A percentile compares a stretch with the other conserved stretches of the same genome.
These are phyloP conservation scores for Clitocybe nebularis DNA, from an alignment of 1,284 basidiomycete species.

Conservation along the genomic window DNA sequence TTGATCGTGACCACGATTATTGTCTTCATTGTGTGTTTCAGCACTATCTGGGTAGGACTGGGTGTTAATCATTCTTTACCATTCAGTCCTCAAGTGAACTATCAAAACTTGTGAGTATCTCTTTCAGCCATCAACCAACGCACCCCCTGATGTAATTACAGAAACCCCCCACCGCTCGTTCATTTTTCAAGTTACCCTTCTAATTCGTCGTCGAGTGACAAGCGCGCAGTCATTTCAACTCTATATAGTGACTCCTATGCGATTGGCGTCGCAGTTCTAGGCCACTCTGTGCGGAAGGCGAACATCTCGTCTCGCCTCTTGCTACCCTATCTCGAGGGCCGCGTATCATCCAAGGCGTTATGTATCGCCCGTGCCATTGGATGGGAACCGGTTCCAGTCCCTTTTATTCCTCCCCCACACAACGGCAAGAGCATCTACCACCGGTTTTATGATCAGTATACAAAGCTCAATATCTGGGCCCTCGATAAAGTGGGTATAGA, in stretches of 20 bases:
- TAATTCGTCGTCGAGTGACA: slow-evolving; percentile 2
- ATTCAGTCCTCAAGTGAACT: slow-evolving; percentile 22
- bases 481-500: slow-evolving; percentile 32
- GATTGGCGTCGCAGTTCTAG: slow-evolving; percentile 38
- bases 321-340: slow-evolving; percentile 36
- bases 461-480: slow-evolving; percentile 41
- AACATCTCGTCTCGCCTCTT: slow-evolving; percentile 32
- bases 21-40: not conserved
- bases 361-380: slow-evolving; percentile 37
- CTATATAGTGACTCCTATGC: slow-evolving; percentile 41
- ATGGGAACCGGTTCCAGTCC: slow-evolving; percentile 33
- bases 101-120: slow-evolving; percentile 22
- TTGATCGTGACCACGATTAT: no score
- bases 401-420: slow-evolving; percentile 34
- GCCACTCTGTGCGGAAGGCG: slow-evolving; percentile 32
- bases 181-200: not conserved
- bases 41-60: slow-evolving; percentile 8
- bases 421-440: slow-evolving; percentile 28
- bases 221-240: slow-evolving; percentile 36
- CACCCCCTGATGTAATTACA: not conserved
- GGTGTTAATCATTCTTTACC: not conserved
- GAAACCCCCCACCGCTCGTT: slow-evolving; percentile 14
- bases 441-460: slow-evolving; percentile 40
- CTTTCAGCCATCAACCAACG: not conserved
- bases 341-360: slow-evolving; percentile 33